phyloP scores from a whole-genome alignment of 2,329 filamentous ascomycete species.

The Colletotrichum sansevieriae region DNA sequence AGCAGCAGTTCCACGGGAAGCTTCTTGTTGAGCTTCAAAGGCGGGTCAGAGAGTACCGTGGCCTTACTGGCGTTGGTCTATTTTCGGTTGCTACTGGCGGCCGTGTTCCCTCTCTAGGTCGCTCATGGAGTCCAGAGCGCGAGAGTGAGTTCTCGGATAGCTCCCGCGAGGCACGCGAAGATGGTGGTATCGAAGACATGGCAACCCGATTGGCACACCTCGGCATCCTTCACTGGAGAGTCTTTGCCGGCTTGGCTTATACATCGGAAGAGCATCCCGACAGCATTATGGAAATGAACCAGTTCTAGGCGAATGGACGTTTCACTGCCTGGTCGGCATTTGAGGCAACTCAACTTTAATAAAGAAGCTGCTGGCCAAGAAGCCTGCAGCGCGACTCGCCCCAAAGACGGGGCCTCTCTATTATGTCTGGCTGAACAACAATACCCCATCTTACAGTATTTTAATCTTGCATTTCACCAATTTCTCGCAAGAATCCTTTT shows the following conservation, averaged over 20 bases:
- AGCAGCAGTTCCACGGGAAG: slow-evolving; percentile 62
- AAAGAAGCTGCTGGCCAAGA: slow-evolving; percentile 14
- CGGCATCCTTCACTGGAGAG: slow-evolving; percentile 87
- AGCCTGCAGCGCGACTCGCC: slow-evolving; percentile 17
- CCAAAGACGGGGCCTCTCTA: slow-evolving; percentile 30
- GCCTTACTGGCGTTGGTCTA: slow-evolving; percentile 64
- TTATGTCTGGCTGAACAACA: slow-evolving; percentile 40
- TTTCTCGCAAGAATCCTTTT: slow-evolving; percentile 31
- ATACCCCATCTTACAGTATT: slow-evolving; percentile 42
- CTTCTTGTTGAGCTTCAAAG: slow-evolving; percentile 62
- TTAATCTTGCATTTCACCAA: slow-evolving; percentile 39
- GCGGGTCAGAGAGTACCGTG: slow-evolving; percentile 66
- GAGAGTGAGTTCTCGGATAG: slow-evolving; percentile 48
- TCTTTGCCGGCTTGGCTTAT: slow-evolving; percentile 86
- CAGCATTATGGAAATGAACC: slow-evolving; percentile 49
- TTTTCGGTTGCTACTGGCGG: slow-evolving; percentile 69
- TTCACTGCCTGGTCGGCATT: neutral
- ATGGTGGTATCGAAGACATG: slow-evolving; percentile 73
- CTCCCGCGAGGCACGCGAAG: slow-evolving; percentile 61
- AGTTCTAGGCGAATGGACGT: slow-evolving; percentile 40
- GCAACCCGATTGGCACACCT: slow-evolving; percentile 85
- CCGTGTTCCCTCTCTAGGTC: slow-evolving; percentile 56
- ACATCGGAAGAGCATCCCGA: slow-evolving; percentile 54
- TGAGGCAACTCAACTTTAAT: slow-evolving; percentile 11
- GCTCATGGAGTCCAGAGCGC: slow-evolving; percentile 51